These are phyloP conservation scores for Stachybotrys elegans DNA, from an alignment of 2,329 filamentous ascomycete genomes.

Conservation along the genomic window DNA sequence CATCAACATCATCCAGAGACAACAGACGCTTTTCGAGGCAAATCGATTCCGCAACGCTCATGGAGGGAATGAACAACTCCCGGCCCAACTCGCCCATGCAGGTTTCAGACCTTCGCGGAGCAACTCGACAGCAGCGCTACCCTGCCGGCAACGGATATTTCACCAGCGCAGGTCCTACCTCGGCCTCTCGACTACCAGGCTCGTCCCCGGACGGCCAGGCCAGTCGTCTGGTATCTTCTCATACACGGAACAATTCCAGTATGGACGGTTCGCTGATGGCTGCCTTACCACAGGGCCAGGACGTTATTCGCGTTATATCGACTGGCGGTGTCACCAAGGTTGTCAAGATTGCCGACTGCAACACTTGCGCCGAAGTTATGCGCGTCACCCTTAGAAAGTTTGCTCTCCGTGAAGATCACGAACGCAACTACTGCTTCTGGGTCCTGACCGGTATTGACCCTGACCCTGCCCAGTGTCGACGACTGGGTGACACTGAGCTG, in stretches of 20 bases:
- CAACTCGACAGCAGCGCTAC: slow-evolving; percentile 51
- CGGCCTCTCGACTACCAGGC: slow-evolving; percentile 48
- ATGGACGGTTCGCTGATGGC: slow-evolving; percentile 84
- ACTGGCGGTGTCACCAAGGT: slow-evolving; percentile 89
- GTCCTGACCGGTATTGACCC: slow-evolving; percentile 81
- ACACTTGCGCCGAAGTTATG: slow-evolving; percentile 88
- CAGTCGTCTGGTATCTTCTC: slow-evolving; percentile 58
- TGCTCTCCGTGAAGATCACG: slow-evolving; percentile 80
- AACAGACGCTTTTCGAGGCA: slow-evolving; percentile 63
- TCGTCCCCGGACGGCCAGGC: slow-evolving; percentile 62
- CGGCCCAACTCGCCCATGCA: slow-evolving; percentile 65
- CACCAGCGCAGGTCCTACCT: slow-evolving; percentile 44
- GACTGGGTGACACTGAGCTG: slow-evolving; percentile 80
- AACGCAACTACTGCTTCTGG: slow-evolving; percentile 96
- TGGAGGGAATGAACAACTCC: slow-evolving; percentile 52
- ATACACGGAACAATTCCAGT: slow-evolving; percentile 77
- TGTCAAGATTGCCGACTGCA: slow-evolving; percentile 87
- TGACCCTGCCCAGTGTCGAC: slow-evolving; percentile 73
- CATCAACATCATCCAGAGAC: slow-evolving; percentile 14
- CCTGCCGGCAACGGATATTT: slow-evolving; percentile 44
- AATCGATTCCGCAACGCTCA: slow-evolving; percentile 42
- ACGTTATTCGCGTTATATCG: slow-evolving; percentile 88
- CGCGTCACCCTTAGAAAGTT: slow-evolving; percentile 85
- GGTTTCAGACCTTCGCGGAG: slow-evolving; percentile 44
- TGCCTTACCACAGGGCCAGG: slow-evolving; percentile 77